These are phyloP conservation scores for Talaromyces amestolkiae DNA, from an alignment of 2,329 filamentous ascomycete genomes.

Conservation along the genomic window DNA sequence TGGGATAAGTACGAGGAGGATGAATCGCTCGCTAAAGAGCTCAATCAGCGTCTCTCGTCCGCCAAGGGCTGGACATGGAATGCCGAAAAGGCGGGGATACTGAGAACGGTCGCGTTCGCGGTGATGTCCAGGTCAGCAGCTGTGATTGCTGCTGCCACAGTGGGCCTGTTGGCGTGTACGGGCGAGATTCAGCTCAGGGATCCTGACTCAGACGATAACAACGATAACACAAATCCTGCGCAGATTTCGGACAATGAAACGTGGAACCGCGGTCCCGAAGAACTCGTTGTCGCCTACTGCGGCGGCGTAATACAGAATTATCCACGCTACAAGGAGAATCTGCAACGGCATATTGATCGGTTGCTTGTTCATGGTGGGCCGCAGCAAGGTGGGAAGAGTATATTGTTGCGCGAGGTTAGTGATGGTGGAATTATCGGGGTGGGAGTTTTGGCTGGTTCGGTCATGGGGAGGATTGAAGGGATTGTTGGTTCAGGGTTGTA, in stretches of 20 bases:
- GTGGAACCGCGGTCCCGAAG: slow-evolving; percentile 44
- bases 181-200: slow-evolving; percentile 56
- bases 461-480: slow-evolving; percentile 31
- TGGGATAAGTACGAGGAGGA: slow-evolving; percentile 31
- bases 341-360: slow-evolving; percentile 65
- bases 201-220: not conserved
- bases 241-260: slow-evolving; percentile 13
- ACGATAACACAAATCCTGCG: not conserved
- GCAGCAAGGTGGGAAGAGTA: slow-evolving; percentile 46
- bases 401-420: slow-evolving; percentile 50
- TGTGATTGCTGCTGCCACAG: slow-evolving; percentile 66
- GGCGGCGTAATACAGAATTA: slow-evolving; percentile 75
- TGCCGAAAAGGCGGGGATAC: slow-evolving; percentile 53
- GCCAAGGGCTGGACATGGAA: slow-evolving; percentile 58
- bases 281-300: slow-evolving; percentile 72
- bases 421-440: slow-evolving; percentile 54
- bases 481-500: slow-evolving; percentile 26
- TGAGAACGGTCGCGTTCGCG: slow-evolving; percentile 64
- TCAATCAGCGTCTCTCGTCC: slow-evolving; percentile 51
- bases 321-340: slow-evolving; percentile 65
- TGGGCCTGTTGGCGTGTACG: slow-evolving; percentile 65
- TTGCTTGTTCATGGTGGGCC: slow-evolving; percentile 42
- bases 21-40: slow-evolving; percentile 44
- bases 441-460: slow-evolving; percentile 50
- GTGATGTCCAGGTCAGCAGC: slow-evolving; percentile 69